Base-by-base conservation (phyloP, 768 basidiomycete species). In the Dentipellis sp. region DNA sequence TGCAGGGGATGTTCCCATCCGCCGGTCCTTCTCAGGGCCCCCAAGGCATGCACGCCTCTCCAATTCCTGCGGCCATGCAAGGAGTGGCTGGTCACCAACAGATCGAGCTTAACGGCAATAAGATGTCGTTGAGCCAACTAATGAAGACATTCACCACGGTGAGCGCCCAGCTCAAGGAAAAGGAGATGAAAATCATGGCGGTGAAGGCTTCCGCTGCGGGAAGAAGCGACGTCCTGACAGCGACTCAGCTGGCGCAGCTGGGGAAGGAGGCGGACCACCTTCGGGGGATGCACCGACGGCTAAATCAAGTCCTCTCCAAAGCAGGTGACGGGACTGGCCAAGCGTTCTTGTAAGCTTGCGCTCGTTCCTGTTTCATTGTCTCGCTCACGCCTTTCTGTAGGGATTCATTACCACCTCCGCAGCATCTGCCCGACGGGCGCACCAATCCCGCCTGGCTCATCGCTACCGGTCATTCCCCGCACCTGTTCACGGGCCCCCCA, bases 361-460 rank as follows among this genome's bases (percentile, higher is more conserved):
- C 6, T 3, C 3, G 3, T 6, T 29, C 3, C 29, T 6, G 29
- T 29, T 29, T n/a, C n/a, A 29, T 4, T 19, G 19, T 10, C 23
- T 14, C 12, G 21, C 40, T 55, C 34, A 35, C 46, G n/a, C 17
- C 7, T 37, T 36, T 14, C 6, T 7, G 36, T 35, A 47, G 42
- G 11, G 45, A 48, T 16, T 10, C n/a, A 37, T 16, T 16, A 10
- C 29, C 21, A 21, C 54, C 54, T 9, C 54, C 23, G n/a, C 42
- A 36, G 21, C 29, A 47, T 37, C 34, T 55, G n/a, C 54, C 12
- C n/a, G 48, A 55, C 21, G 54, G 54, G 17, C 10, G 12, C n/a
- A 47, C 54, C 21, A 55, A 55, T 14, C 54, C 54, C 10, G 54
- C 22, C 9, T 55, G 42, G 42, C 17, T 55, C 10, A 23, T 53